Evolutionary conservation across 176 grass and related monocot genomes (phyloP).

Genomic region (Calamus simplicifolius): DNA sequence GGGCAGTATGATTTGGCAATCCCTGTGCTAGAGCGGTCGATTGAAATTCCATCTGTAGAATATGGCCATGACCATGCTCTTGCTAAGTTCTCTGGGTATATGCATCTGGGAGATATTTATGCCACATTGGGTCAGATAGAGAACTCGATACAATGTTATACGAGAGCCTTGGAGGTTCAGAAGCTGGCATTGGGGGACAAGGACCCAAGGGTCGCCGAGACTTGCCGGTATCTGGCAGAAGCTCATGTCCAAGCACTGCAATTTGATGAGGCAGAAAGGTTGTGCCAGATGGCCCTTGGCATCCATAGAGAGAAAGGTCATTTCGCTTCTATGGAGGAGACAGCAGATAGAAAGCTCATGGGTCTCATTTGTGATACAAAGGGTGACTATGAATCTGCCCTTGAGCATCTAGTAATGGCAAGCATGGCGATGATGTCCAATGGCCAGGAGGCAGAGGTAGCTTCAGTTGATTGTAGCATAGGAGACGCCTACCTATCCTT

Average conservation of each 20-base stretch:
- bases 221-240: slow-evolving; percentile 23
- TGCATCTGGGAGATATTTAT: slow-evolving; percentile 22
- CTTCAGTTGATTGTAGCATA: slow-evolving; percentile 23
- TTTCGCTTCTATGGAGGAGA: slow-evolving; percentile 15
- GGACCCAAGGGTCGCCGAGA: slow-evolving; percentile 18
- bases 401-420: slow-evolving; percentile 15
- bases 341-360: slow-evolving; percentile 21
- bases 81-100: slow-evolving; percentile 22
- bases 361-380: slow-evolving; percentile 20
- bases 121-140: slow-evolving; percentile 18
- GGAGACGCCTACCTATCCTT: slow-evolving; percentile 20
- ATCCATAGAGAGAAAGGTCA: slow-evolving; percentile 14
- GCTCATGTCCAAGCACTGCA: slow-evolving; percentile 22
- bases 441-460: slow-evolving; percentile 22
- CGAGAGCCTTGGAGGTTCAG: slow-evolving; percentile 14
- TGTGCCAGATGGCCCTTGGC: slow-evolving; percentile 21
- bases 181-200: slow-evolving; percentile 12
- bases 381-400: slow-evolving; percentile 15
- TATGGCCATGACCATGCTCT: slow-evolving; percentile 18
- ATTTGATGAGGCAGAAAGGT: slow-evolving; percentile 19
- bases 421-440: slow-evolving; percentile 22
- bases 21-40: slow-evolving; percentile 17
- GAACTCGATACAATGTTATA: slow-evolving; percentile 16
- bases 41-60: slow-evolving; percentile 12
- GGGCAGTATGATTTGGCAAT: slow-evolving; percentile 10